These are phyloP conservation scores for Pseudocercospora vitis DNA, from an alignment of 2,329 filamentous ascomycete genomes.

Conservation along the genomic window DNA sequence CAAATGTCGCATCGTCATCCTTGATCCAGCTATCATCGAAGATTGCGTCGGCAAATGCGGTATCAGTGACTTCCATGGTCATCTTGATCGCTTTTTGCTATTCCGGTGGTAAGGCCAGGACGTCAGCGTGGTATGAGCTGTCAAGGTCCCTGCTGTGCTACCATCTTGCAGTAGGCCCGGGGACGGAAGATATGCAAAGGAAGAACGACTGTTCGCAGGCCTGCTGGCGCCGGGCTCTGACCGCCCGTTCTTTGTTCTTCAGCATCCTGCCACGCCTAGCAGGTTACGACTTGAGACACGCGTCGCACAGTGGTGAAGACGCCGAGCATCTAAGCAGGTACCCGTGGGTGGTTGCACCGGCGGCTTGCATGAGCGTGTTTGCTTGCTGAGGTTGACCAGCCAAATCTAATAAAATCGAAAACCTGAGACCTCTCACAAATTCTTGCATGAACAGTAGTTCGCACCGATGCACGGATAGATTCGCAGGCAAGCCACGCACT, in stretches of 20 bases:
- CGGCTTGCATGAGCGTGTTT: constrained; percentile 17
- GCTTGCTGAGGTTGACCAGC: background rate
- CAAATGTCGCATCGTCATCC: constrained; percentile 6
- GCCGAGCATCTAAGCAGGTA: constrained; percentile 13
- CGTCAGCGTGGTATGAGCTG: background rate
- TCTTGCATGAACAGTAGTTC: background rate
- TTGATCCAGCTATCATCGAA: constrained; percentile 21
- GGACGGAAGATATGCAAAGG: constrained; percentile 16
- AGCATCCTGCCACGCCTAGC: constrained; percentile 8
- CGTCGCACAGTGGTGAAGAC: constrained; percentile 8
- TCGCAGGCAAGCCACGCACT: background rate
- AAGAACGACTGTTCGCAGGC: constrained; percentile 30
- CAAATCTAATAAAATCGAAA: no score
- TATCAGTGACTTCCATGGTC: constrained; percentile 22
- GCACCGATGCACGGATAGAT: background rate
- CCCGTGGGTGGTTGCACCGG: constrained; percentile 13
- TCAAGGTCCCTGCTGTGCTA: constrained; percentile 19
- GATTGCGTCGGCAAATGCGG: constrained; percentile 22
- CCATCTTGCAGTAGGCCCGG: constrained; percentile 19
- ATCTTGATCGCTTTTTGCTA: constrained; percentile 17
- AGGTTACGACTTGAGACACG: constrained; percentile 27
- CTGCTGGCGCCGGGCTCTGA: constrained; percentile 21
- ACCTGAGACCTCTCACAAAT: background rate
- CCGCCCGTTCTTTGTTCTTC: constrained; percentile 22
- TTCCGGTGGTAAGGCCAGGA: background rate